Evolutionary conservation across 1,284 basidiomycete genomes (phyloP), one percentile per base, ranked within the genome.

Genomic region (Cryptococcus hybrid): DNA sequence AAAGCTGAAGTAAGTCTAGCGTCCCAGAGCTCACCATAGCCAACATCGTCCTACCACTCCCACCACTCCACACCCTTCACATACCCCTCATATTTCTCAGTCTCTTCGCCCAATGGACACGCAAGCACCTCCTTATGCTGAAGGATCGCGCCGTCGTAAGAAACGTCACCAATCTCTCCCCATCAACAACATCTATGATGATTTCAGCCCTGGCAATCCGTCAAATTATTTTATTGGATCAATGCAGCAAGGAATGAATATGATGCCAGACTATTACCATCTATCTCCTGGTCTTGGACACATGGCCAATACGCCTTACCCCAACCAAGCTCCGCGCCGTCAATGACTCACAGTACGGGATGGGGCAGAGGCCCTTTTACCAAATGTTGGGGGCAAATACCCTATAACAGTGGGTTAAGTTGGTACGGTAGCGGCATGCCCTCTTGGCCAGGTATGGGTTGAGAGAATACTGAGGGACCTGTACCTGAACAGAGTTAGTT

Each of bases 261-360:
- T 54, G 40, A 39, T 64, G 39, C 60, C 60, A n/a, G 47, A 42
- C 13, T 65, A 65, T 36, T 56, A 54, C 40, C 56, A 65, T 37
- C 40, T 5, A 11, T 5, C 40, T 42, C 40, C 5, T 42, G 7
- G 54, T 2, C 52, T 55, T 7, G 47, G 45, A 38, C n/a, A 44
- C 11, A 56, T 55, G 53, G 38, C 52, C 5, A 42, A 53, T 8
- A 38, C 24, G 37, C 47, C 56, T 18, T 60, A 60, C 24, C 53
- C 24, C 46, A 52, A 12, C 54, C 58, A 35, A 44, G 47, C 11
- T 45, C 48, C 39, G 36, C 36, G 13, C 30, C 30, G 2, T 30
- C 30, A 30, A 30, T 30, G 30, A 30, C 30, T 30, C 3, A 30
- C 30, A 30, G 30, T 30, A 48, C 40, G 46, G 42, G 35, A 24